Conservation (phyloP, 192 early-diverging fungal genomes). For the Podochytrium sp. region DNA sequence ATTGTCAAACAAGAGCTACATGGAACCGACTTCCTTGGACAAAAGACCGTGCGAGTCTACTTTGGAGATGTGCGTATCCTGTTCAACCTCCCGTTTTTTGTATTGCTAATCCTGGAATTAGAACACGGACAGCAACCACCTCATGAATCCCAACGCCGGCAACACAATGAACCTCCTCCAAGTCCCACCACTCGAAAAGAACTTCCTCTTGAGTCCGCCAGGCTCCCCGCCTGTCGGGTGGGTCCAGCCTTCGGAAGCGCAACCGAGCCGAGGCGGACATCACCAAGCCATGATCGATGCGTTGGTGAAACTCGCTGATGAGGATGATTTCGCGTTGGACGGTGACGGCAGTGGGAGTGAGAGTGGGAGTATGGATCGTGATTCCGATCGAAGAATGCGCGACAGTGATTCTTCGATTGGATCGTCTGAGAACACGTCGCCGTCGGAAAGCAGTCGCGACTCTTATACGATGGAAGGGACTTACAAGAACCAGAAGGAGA, state of each 20-base stretch:
- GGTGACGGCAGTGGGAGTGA: neutral
- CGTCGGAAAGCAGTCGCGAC: neutral
- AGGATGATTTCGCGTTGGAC: constrained; percentile 40
- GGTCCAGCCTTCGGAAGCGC: constrained; percentile 42
- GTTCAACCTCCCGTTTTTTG: neutral
- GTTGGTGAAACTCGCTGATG: constrained; percentile 13
- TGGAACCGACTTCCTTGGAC: neutral
- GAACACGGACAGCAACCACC: constrained; percentile 35
- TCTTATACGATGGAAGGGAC: constrained; percentile 19
- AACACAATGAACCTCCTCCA: constrained; percentile 41
- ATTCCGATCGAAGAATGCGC: neutral
- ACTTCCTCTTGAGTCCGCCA: constrained; percentile 60
- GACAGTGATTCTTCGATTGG: neutral
- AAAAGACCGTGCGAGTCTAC: constrained; percentile 19
- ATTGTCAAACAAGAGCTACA: neutral
- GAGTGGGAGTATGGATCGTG: constrained; percentile 2
- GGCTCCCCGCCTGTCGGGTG: constrained; percentile 57
- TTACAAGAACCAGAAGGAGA: constrained; percentile 10
- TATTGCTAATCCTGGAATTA: neutral
- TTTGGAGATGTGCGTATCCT: constrained; percentile 7
- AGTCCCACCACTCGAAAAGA: constrained; percentile 49
- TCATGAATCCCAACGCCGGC: constrained; percentile 32
- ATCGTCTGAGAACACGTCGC: neutral
- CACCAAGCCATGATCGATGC: constrained; percentile 41
- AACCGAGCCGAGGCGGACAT: constrained; percentile 46